Evolutionary conservation across 202 grass and related monocot genomes (phyloP), one percentile per base, ranked within the genome.

Genomic region (Eragrostis tef): DNA sequence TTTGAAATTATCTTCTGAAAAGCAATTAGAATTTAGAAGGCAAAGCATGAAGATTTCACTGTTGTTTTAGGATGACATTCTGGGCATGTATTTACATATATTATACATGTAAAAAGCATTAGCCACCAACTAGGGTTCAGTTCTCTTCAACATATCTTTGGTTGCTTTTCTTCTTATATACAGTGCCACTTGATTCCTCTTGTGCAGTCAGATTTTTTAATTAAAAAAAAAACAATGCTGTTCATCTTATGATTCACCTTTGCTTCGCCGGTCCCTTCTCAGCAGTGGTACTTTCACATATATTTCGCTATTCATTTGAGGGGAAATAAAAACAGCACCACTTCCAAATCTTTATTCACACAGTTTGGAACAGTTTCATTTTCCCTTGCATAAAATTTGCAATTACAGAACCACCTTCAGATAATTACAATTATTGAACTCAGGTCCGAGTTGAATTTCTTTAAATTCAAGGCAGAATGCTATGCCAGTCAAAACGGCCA

Each of bases 401-500:
- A 73, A 43, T 54, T 20, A 57, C 42, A 76, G 1, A 54, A 76
- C 59, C 6, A 49, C 22, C 13, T 5, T 29, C 59, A 79, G 31
- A 53, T 31, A 27, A 27, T 8, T 79, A 73, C 25, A 60, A 73
- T 1, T 39, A 56, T 21, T 19, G 34, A 39, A 39, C 34, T 39
- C 34, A 39, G 5, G 34, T 39, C 34, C n/a, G 11, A 51, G 59
- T 15, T 63, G 59, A 63, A 5, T 63, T 31, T 20, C 57, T 26
- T 60, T 60, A 60, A 60, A 11, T 48, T 27, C 60, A 63, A 58
- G 34, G 68, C 57, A 57, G 3, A 80, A 71, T 53, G 39, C 17
- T 29, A 69, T 44, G 52, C 52, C 27, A 27, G 22, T 60, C 57
- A 26, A 60, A 14, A 60, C 8, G 57, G 12, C 21, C 25, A 8